Conservation (phyloP, 2,329 filamentous ascomycete species). For the Incumbomyces lentus region DNA sequence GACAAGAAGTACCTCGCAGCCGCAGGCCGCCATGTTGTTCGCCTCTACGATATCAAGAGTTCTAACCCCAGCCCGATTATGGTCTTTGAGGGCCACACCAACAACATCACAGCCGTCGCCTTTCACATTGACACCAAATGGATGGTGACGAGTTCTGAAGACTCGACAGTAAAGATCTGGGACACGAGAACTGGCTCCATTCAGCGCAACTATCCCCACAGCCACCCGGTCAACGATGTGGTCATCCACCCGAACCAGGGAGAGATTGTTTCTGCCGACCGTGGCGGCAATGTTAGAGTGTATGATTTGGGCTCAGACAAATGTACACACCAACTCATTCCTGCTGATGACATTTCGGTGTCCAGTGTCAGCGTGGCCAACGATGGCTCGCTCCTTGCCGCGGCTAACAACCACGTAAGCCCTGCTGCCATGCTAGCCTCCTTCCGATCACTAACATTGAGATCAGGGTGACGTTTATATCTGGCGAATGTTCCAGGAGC, state of each 20-base stretch:
- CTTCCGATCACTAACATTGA: conserved; percentile 3
- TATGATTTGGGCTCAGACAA: conserved; percentile 97
- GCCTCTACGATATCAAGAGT: conserved; percentile 97
- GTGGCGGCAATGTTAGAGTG: conserved; percentile 81
- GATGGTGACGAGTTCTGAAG: conserved; percentile 98
- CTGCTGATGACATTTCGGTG: conserved; percentile 88
- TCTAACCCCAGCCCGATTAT: conserved; percentile 91
- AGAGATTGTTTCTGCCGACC: conserved; percentile 92
- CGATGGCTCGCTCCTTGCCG: conserved; percentile 84
- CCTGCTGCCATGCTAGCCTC: not conserved
- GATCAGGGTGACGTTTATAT: conserved; percentile 86
- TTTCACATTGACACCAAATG: conserved; percentile 99
- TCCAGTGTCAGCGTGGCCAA: conserved; percentile 92
- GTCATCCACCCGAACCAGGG: conserved; percentile 99
- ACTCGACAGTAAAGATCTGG: conserved; percentile 95
- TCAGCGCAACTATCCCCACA: conserved; percentile 88
- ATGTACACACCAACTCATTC: conserved; percentile 90
- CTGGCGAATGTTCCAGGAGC: conserved; percentile 81
- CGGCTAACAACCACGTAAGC: conserved; percentile 76
- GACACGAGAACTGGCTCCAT: conserved; percentile 77
- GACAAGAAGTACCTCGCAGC: conserved; percentile 93
- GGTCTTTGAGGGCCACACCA: conserved; percentile 90
- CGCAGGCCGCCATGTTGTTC: conserved; percentile 73
- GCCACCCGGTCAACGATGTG: conserved; percentile 84
- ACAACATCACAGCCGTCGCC: conserved; percentile 89